Percentiles rank a stretch among this genome's conserved stretches.
These are phyloP conservation scores for Sporisorium graminicola DNA, from an alignment of 1,284 basidiomycete genomes.

Conservation along the genomic window DNA sequence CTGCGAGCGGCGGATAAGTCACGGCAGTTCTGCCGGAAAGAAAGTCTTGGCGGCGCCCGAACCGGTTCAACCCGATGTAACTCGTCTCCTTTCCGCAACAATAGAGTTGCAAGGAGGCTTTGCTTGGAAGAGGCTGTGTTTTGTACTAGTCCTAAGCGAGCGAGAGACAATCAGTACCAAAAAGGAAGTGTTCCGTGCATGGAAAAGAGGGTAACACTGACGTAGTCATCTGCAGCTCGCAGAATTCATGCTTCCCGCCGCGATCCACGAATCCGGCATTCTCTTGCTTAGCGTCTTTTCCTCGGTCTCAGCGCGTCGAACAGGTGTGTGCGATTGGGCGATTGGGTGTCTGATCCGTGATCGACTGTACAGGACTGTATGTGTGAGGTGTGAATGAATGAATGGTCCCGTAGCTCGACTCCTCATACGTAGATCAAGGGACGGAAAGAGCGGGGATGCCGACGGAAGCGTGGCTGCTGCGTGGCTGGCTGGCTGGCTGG, in stretches of 20 bases:
- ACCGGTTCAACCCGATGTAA: neutral
- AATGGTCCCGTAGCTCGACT: too few species aligned
- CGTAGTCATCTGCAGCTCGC: slow-evolving; percentile 1
- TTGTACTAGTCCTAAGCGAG: too few species aligned
- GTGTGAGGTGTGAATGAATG: too few species aligned
- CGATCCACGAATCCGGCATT: neutral
- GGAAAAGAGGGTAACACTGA: slow-evolving; percentile 1
- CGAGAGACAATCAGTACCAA: too few species aligned
- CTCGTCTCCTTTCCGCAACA: too few species aligned
- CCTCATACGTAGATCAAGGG: too few species aligned
- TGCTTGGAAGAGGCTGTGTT: slow-evolving; percentile 3
- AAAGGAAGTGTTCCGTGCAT: neutral
- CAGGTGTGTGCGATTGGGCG: neutral
- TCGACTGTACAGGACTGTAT: too few species aligned
- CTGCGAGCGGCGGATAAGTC: too few species aligned
- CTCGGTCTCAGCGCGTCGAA: neutral
- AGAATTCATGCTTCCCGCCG: neutral
- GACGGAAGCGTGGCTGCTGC: too few species aligned
- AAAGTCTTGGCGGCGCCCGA: neutral
- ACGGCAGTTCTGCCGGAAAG: too few species aligned
- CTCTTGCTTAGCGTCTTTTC: neutral
- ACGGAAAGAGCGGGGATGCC: too few species aligned
- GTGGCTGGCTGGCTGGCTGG: neutral
- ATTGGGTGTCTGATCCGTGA: too few species aligned
- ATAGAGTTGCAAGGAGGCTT: neutral